These are phyloP conservation scores for Hemisphaericaspora nanyangensis DNA, from an alignment of 805 yeast genomes.

Conservation along the genomic window DNA sequence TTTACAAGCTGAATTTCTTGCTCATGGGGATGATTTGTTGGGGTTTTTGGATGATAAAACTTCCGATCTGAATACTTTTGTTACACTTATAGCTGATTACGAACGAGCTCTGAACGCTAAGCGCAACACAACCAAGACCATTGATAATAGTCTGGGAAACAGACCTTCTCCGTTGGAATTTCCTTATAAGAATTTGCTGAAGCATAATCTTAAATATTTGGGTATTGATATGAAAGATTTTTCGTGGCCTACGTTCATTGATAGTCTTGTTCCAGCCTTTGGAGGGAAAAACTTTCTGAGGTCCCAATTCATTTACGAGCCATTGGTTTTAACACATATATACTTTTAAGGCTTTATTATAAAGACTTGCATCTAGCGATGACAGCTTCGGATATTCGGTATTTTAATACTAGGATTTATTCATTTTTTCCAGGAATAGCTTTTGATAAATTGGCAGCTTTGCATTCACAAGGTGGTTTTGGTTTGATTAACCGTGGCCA, in stretches of 20 bases:
- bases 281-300: background rate
- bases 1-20: background rate
- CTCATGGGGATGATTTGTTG: background rate
- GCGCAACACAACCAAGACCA: background rate
- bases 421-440: background rate
- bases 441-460: background rate
- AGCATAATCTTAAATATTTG: background rate
- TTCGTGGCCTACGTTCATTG: background rate
- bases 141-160: background rate
- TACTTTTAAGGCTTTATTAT: background rate
- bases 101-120: background rate
- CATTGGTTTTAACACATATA: background rate
- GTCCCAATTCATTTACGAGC: background rate
- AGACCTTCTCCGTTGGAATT: background rate
- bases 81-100: background rate
- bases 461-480: conserved; percentile 2
- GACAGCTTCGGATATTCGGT: conserved; percentile 4
- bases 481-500: background rate
- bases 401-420: background rate
- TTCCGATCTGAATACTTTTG: background rate
- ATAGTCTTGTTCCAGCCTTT: background rate
- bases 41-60: background rate
- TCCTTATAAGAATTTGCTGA: background rate
- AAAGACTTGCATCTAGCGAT: background rate
- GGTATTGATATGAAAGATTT: background rate